phyloP scores from a whole-genome alignment of 192 early-diverging fungal species.

The Coemansia erecta region DNA sequence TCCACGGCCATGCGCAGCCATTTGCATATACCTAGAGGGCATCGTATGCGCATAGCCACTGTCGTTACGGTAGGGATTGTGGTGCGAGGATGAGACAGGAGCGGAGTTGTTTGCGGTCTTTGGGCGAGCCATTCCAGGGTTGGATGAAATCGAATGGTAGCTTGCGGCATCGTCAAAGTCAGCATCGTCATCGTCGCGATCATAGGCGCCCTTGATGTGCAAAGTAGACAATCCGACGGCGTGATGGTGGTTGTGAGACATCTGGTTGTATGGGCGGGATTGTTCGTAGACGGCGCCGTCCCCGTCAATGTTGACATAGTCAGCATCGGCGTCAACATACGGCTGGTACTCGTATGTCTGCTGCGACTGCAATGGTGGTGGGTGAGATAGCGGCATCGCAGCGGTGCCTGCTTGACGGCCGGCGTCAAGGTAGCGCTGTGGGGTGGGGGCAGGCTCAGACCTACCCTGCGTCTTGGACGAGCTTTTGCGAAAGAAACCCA shows the following conservation, averaged over 20 bases:
- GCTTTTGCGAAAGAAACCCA: slow-evolving; percentile 38
- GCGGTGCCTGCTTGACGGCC: slow-evolving; percentile 16
- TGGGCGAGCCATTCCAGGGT: slow-evolving; percentile 26
- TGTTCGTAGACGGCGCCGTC: slow-evolving; percentile 9
- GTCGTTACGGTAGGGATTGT: slow-evolving; percentile 10
- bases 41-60: slow-evolving; percentile 24
- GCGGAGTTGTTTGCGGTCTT: background rate
- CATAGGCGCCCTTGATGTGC: slow-evolving; percentile 15
- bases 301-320: slow-evolving; percentile 1
- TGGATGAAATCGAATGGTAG: slow-evolving; percentile 54
- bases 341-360: slow-evolving; percentile 9
- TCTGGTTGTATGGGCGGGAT: background rate
- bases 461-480: slow-evolving; percentile 20
- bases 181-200: slow-evolving; percentile 14
- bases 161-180: slow-evolving; percentile 55
- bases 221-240: slow-evolving; percentile 20
- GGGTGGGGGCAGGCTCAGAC: slow-evolving; percentile 13
- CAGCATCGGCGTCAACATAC: background rate
- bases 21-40: slow-evolving; percentile 35
- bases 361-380: background rate
- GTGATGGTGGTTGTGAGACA: slow-evolving; percentile 1
- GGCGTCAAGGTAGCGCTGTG: slow-evolving; percentile 30
- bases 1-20: slow-evolving; percentile 27
- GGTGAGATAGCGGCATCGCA: slow-evolving; percentile 6
- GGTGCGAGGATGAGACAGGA: background rate